phyloP scores from a whole-genome alignment of 106 monocot genomes.

The Cymbidium sinense region DNA sequence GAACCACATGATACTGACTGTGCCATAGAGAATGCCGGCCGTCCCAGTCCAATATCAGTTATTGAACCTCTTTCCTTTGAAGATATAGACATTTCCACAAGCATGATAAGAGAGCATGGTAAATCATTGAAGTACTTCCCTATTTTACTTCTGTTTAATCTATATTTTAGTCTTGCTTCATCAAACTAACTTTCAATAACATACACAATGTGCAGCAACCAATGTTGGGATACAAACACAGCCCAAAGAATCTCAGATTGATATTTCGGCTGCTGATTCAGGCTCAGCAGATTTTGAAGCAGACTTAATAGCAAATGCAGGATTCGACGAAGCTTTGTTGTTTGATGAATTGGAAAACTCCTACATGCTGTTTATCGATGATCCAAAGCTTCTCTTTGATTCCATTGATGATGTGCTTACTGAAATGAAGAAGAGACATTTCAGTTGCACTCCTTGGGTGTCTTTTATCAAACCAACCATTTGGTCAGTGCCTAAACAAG shows the following conservation, averaged over 20 bases:
- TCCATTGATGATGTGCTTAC: conserved; percentile 61
- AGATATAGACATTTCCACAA: conserved; percentile 30
- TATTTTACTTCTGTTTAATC: neutral
- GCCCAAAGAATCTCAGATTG: neutral
- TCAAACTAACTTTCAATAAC: too few relatives aligned
- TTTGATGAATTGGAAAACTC: conserved; percentile 72
- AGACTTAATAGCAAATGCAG: conserved; percentile 11
- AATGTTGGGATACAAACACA: neutral
- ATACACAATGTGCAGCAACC: neutral
- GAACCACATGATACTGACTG: conserved; percentile 18
- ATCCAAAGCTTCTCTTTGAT: conserved; percentile 75
- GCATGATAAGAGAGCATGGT: neutral
- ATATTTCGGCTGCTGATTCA: conserved; percentile 13
- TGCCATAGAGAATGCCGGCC: conserved; percentile 15
- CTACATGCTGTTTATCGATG: conserved; percentile 34
- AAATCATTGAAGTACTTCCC: neutral
- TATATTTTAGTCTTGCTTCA: neutral
- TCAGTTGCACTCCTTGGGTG: conserved; percentile 36
- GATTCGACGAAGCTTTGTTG: conserved; percentile 41
- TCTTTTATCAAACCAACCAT: conserved; percentile 24
- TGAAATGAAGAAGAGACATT: conserved; percentile 40
- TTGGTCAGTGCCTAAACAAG: conserved; percentile 23
- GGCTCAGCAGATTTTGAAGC: conserved; percentile 18
- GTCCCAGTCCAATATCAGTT: conserved; percentile 47
- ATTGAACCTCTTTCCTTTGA: conserved; percentile 40